Evolutionary conservation across 768 basidiomycete genomes (phyloP).

Genomic region (Phylloporus sp.): DNA sequence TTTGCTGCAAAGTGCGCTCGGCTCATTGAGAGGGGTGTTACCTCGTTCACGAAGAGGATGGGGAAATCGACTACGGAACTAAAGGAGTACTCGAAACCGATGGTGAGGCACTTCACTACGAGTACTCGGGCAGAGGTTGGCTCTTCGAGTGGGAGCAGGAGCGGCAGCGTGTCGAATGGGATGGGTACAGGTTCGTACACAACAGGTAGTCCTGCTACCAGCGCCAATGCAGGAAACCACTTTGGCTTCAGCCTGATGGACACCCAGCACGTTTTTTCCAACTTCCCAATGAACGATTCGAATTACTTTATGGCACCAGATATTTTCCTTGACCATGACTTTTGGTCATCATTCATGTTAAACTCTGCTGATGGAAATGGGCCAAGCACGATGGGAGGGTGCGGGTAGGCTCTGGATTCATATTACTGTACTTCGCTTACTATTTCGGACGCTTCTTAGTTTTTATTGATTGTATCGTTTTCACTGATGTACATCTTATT

Average conservation of each 20-base stretch:
- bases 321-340: conserved; percentile 40
- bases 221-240: background rate
- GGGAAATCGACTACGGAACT: conserved; percentile 21
- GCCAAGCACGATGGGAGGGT: conserved; percentile 11
- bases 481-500: background rate
- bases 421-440: background rate
- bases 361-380: conserved; percentile 27
- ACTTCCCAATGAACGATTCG: conserved; percentile 23
- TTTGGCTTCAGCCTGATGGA: conserved; percentile 9
- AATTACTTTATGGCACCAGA: conserved; percentile 35
- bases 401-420: background rate
- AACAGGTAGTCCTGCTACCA: conserved; percentile 3
- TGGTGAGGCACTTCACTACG: conserved; percentile 22
- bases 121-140: conserved; percentile 15
- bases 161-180: conserved; percentile 16
- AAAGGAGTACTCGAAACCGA: conserved; percentile 15
- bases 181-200: conserved; percentile 12
- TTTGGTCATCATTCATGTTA: conserved; percentile 42
- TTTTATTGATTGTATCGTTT: background rate
- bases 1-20: conserved; percentile 41
- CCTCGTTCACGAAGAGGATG: conserved; percentile 29
- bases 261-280: conserved; percentile 19
- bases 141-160: conserved; percentile 13
- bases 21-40: conserved; percentile 33
- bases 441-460: background rate